phyloP scores from a whole-genome alignment of 2,329 filamentous ascomycete species.

The Fusarium transvaalense region DNA sequence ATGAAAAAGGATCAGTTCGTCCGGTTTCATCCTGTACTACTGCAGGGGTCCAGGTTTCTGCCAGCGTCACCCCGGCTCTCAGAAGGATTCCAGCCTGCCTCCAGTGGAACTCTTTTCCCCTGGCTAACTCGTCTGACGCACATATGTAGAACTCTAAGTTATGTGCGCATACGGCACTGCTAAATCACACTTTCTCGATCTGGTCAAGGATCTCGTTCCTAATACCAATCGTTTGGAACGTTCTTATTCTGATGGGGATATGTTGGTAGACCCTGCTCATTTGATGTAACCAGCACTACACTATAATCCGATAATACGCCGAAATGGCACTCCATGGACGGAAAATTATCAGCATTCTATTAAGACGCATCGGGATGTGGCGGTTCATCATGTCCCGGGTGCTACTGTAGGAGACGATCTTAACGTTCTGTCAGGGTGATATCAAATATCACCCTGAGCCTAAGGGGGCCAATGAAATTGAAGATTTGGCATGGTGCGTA shows the following conservation, averaged over 20 bases:
- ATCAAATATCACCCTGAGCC: not conserved
- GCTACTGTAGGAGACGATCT: not conserved
- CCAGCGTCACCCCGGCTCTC: not conserved
- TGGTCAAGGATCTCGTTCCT: slow-evolving; percentile 2
- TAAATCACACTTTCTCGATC: not conserved
- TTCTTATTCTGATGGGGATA: not conserved
- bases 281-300: not conserved
- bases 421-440: not conserved
- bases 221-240: not conserved
- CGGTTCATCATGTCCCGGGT: not conserved
- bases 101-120: not conserved
- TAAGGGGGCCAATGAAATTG: not conserved
- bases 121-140: not conserved
- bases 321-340: not conserved
- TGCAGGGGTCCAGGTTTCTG: not conserved
- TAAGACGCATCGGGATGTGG: not conserved
- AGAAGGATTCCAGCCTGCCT: not conserved
- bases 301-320: not conserved
- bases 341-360: not conserved
- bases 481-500: not conserved
- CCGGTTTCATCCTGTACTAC: not conserved
- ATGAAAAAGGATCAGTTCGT: not conserved
- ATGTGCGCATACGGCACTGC: not conserved
- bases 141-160: not conserved
- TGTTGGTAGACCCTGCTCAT: not conserved